phyloP scores from a whole-genome alignment of 2,329 filamentous ascomycete species.

The Cordyceps militaris region DNA sequence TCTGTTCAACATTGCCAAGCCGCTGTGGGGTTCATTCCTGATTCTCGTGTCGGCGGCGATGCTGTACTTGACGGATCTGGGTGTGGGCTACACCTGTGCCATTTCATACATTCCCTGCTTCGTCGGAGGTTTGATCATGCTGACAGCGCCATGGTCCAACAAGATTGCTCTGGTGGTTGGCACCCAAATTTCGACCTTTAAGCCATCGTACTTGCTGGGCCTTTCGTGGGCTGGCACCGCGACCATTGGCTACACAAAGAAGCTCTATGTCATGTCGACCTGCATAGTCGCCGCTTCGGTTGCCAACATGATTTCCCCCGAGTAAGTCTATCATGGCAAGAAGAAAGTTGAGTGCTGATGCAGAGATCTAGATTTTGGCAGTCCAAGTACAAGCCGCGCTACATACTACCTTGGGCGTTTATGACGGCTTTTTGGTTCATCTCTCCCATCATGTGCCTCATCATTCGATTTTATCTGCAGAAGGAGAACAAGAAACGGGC shows the following conservation, averaged over 20 bases:
- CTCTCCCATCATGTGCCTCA: constrained; percentile 20
- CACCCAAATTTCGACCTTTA: constrained; percentile 24
- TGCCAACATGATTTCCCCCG: constrained; percentile 24
- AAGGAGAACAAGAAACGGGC: constrained; percentile 17
- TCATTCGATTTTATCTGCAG: constrained; percentile 19
- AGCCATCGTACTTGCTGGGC: constrained; percentile 23
- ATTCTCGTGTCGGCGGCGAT: constrained; percentile 18
- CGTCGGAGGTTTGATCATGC: constrained; percentile 19
- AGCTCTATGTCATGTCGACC: constrained; percentile 19
- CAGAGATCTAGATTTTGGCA: constrained; percentile 18
- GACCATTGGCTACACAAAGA: constrained; percentile 20
- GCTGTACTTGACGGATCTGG: constrained; percentile 18
- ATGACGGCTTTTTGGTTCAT: constrained; percentile 22
- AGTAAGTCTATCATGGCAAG: constrained; percentile 16
- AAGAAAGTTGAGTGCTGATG: not conserved
- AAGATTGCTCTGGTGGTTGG: constrained; percentile 23
- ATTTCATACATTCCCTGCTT: constrained; percentile 22
- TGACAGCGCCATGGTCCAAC: constrained; percentile 21
- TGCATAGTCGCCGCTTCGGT: constrained; percentile 19
- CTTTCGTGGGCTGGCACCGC: constrained; percentile 22
- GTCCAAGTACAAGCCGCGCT: constrained; percentile 18
- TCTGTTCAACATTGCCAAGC: constrained; percentile 21
- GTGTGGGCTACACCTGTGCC: constrained; percentile 21
- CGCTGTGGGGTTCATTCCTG: constrained; percentile 17
- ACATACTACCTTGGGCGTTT: constrained; percentile 19